phyloP scores from a whole-genome alignment of 139 green algal genomes.

The Chlamydomonas incerta region DNA sequence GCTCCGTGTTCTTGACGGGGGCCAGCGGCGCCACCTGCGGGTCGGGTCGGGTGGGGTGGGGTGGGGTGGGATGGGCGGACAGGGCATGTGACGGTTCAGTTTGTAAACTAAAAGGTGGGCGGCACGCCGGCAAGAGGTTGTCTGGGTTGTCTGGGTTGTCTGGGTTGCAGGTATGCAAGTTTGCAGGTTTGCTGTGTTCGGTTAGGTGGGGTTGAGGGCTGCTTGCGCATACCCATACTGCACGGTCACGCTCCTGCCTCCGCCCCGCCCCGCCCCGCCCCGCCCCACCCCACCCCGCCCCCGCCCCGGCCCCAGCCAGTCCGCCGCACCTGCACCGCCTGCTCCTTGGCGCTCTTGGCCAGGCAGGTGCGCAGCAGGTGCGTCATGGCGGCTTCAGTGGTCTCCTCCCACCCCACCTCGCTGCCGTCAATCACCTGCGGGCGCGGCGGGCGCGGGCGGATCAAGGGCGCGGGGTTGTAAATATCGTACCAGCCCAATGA shows the following conservation, averaged over 20 bases:
- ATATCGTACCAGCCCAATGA: too few relatives aligned
- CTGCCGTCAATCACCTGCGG: slow-evolving; percentile 43
- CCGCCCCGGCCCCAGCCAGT: slow-evolving; percentile 39
- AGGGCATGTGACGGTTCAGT: too few relatives aligned
- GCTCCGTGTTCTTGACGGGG: slow-evolving; percentile 58
- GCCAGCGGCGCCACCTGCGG: slow-evolving; percentile 45
- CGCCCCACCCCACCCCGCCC: neutral
- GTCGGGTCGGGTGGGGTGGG: neutral
- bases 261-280: neutral
- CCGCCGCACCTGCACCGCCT: slow-evolving; percentile 42
- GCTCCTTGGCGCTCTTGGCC: slow-evolving; percentile 64
- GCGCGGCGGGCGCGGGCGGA: too few relatives aligned
- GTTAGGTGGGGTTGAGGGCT: too few relatives aligned
- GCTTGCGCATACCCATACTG: too few relatives aligned
- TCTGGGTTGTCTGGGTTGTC: too few relatives aligned
- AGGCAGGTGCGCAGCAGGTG: slow-evolving; percentile 68
- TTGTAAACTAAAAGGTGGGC: too few relatives aligned
- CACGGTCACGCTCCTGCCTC: too few relatives aligned
- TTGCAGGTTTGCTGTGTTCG: too few relatives aligned
- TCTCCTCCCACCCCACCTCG: slow-evolving; percentile 67
- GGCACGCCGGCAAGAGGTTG: too few relatives aligned
- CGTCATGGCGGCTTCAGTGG: slow-evolving; percentile 60
- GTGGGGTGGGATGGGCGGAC: neutral
- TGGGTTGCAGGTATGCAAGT: too few relatives aligned
- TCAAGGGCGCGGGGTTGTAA: too few relatives aligned